Evolutionary conservation across 441 rosid genomes (phyloP).

Genomic region (Jatropha podagrica): DNA sequence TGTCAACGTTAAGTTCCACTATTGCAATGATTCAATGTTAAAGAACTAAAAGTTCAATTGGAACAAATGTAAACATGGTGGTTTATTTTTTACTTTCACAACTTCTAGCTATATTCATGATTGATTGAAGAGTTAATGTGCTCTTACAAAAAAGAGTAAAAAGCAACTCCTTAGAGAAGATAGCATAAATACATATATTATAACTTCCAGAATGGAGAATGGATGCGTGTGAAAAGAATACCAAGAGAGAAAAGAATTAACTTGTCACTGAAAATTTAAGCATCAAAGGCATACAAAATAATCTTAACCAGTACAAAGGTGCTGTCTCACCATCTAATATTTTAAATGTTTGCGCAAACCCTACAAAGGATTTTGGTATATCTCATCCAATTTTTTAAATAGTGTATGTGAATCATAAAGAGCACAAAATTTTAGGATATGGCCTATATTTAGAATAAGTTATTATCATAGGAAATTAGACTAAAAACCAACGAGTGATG

Average conservation of each 20-base stretch:
- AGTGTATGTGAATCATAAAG: neutral
- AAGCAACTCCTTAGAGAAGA: neutral
- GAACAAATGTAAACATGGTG: too few relatives aligned
- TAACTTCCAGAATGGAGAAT: neutral
- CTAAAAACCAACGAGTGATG: neutral
- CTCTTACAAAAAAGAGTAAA: neutral
- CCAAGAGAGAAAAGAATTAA: neutral
- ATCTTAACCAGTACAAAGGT: neutral
- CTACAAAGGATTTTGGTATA: neutral
- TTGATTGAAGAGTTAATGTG: neutral
- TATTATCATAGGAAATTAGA: neutral
- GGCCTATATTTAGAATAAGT: neutral
- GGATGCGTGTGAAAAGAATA: neutral
- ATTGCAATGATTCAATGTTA: neutral
- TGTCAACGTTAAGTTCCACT: neutral
- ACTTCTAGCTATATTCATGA: neutral
- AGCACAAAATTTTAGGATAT: neutral
- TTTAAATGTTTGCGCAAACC: neutral
- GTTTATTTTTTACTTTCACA: neutral
- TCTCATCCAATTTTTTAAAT: neutral
- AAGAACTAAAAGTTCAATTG: too few relatives aligned
- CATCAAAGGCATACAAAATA: neutral
- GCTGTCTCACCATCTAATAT: neutral
- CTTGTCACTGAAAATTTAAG: neutral
- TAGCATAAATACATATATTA: too few relatives aligned